These are phyloP conservation scores for Agaricus sinodeliciosus DNA, from an alignment of 768 basidiomycete species.

Conservation along the genomic window DNA sequence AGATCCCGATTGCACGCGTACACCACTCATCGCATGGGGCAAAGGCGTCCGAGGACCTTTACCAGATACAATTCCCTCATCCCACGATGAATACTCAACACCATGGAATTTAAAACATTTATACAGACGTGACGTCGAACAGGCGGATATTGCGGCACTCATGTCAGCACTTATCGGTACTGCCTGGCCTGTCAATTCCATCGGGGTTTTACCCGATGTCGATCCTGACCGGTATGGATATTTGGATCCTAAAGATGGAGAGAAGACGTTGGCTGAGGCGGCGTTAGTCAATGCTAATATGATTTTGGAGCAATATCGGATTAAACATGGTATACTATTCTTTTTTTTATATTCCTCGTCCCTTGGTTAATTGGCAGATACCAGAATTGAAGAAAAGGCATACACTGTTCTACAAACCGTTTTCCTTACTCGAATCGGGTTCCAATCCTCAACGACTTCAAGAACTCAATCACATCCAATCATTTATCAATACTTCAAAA, in stretches of 20 bases:
- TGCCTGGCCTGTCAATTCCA: conserved; percentile 76
- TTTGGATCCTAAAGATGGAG: conserved; percentile 38
- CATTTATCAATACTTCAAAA: conserved; percentile 30
- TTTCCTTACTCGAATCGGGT: conserved; percentile 32
- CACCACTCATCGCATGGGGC: conserved; percentile 81
- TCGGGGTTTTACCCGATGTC: conserved; percentile 75
- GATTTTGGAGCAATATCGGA: conserved; percentile 68
- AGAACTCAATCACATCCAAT: conserved; percentile 30
- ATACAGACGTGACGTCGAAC: conserved; percentile 69
- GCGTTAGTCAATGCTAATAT: conserved; percentile 66
- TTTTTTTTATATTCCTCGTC: background rate
- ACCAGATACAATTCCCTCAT: conserved; percentile 45
- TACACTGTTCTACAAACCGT: conserved; percentile 61
- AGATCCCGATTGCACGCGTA: conserved; percentile 88
- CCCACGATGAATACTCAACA: conserved; percentile 65
- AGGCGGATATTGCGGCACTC: conserved; percentile 75
- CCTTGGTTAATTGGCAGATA: background rate
- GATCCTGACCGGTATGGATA: conserved; percentile 57
- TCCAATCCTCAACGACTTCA: conserved; percentile 28
- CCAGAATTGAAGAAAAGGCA: conserved; percentile 56
- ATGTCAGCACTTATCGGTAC: conserved; percentile 72
- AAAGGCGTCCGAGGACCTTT: conserved; percentile 68
- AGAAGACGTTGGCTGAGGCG: conserved; percentile 43
- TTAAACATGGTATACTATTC: conserved; percentile 59
- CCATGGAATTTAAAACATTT: conserved; percentile 57